These are phyloP conservation scores for Jaltomata sinuosa DNA, from an alignment of 257 asterid genomes.

Conservation along the genomic window DNA sequence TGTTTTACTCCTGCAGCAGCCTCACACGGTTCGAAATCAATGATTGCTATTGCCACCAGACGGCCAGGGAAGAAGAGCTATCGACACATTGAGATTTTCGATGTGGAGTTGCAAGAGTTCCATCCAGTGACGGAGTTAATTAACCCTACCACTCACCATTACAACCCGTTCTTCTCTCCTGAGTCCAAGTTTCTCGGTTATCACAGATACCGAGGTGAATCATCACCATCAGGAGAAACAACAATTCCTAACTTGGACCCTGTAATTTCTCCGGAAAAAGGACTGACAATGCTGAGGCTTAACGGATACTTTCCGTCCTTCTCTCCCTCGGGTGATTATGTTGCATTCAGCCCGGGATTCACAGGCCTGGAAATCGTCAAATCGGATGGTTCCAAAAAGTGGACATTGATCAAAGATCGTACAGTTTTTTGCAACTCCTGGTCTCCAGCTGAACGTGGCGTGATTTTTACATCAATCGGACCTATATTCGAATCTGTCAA, in stretches of 20 bases:
- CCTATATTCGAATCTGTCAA: conserved; percentile 45
- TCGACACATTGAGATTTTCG: conserved; percentile 70
- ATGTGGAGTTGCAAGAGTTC: conserved; percentile 32
- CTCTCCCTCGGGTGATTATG: conserved; percentile 47
- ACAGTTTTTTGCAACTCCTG: conserved; percentile 48
- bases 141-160: conserved; percentile 60
- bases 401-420: conserved; percentile 48
- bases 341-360: conserved; percentile 35
- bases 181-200: conserved; percentile 40
- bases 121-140: conserved; percentile 43
- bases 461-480: conserved; percentile 60
- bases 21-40: conserved; percentile 11
- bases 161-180: conserved; percentile 67
- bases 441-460: conserved; percentile 57
- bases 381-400: conserved; percentile 60
- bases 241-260: conserved; percentile 45
- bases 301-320: conserved; percentile 64
- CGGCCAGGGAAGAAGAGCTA: conserved; percentile 37
- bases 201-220: conserved; percentile 69
- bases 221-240: conserved; percentile 17
- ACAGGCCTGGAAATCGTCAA: conserved; percentile 44
- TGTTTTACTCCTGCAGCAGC: conserved; percentile 59
- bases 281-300: conserved; percentile 46
- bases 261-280: conserved; percentile 33
- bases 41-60: conserved; percentile 59